Conservation (phyloP, 257 asterid genomes). For the Nicotiana benthamiana region DNA sequence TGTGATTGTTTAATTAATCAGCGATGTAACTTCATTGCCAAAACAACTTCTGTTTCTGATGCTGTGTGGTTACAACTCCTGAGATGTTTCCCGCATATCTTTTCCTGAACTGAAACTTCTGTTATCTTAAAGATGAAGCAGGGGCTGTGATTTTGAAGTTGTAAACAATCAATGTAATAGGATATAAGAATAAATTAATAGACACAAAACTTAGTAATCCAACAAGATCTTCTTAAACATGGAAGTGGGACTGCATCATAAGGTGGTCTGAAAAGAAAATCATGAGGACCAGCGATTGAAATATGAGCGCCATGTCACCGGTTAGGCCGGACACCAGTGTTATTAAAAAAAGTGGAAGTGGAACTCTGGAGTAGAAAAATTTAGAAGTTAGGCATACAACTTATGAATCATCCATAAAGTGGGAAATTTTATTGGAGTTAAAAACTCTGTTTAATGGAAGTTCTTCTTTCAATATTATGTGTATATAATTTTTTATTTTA, state of each 20-base stretch:
- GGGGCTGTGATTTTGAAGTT: neutral
- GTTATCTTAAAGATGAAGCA: neutral
- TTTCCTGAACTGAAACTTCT: neutral
- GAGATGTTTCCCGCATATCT: neutral
- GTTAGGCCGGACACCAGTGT: neutral
- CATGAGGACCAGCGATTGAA: neutral
- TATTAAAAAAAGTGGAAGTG: neutral
- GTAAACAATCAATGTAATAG: neutral
- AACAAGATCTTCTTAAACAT: neutral
- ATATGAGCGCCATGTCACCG: neutral
- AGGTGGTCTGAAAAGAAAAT: neutral
- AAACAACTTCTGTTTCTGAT: neutral
- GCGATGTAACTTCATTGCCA: neutral
- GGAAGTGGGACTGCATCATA: neutral
- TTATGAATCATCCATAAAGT: neutral
- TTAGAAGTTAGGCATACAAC: neutral
- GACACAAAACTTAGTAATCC: constrained; percentile 1
- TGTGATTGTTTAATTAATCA: neutral
- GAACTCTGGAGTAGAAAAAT: neutral
- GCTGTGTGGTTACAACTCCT: neutral
- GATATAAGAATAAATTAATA: neutral
- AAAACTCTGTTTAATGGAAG: neutral
- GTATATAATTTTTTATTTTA: neutral
- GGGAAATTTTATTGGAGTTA: neutral
- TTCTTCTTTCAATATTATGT: neutral